Evolutionary conservation across 768 basidiomycete genomes (phyloP).

Genomic region (Mrakia blollopis): DNA sequence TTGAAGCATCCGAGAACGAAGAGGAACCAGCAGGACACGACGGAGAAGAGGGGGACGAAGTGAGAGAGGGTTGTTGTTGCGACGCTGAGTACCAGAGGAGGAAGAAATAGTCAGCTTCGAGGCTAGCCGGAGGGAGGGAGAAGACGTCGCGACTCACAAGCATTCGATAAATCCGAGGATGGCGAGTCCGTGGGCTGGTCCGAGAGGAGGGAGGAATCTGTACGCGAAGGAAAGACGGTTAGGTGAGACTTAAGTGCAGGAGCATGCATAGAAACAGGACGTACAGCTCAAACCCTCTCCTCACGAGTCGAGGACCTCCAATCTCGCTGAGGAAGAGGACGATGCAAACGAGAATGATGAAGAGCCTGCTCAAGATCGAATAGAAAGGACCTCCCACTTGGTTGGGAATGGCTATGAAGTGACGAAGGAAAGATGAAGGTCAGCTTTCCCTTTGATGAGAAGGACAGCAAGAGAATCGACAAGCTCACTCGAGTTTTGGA

Average conservation of each 20-base stretch:
- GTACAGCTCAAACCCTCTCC: slow-evolving; percentile 57
- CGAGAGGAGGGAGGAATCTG: slow-evolving; percentile 79
- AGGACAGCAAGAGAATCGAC: slow-evolving; percentile 10
- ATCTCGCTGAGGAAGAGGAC: slow-evolving; percentile 77
- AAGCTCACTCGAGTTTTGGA: slow-evolving; percentile 50
- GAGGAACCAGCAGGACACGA: slow-evolving; percentile 85
- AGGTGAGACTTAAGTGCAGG: too few species aligned
- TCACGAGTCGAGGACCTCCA: slow-evolving; percentile 58
- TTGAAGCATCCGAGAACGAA: slow-evolving; percentile 88
- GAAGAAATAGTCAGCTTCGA: background rate
- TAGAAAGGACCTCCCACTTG: slow-evolving; percentile 88
- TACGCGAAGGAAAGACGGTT: too few species aligned
- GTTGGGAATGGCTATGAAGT: slow-evolving; percentile 65
- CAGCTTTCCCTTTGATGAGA: slow-evolving; percentile 47
- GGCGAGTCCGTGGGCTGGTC: slow-evolving; percentile 76
- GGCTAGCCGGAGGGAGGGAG: background rate
- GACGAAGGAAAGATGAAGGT: too few species aligned
- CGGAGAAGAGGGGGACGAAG: slow-evolving; percentile 77
- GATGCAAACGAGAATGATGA: slow-evolving; percentile 79
- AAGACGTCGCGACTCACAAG: slow-evolving; percentile 53
- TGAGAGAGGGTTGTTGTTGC: slow-evolving; percentile 54
- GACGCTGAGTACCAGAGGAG: slow-evolving; percentile 45
- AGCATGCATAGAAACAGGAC: background rate
- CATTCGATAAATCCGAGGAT: slow-evolving; percentile 82
- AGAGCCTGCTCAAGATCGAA: slow-evolving; percentile 78